Evolutionary conservation across 164 flowering plant species (phyloP), one percentile per base, ranked within the genome.

Genomic region (Dillenia suffruticosa): DNA sequence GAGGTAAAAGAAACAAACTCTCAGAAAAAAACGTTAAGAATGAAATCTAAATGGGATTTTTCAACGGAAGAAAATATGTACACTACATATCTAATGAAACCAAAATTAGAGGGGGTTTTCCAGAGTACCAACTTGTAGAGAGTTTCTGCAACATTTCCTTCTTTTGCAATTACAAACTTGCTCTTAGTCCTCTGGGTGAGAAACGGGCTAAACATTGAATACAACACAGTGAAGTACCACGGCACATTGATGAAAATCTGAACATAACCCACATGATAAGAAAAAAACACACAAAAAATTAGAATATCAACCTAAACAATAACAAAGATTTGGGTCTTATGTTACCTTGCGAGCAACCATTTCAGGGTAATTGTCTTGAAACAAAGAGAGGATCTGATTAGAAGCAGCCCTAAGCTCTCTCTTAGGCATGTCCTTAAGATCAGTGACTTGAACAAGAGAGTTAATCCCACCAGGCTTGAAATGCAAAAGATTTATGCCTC

Each of bases 291-390:
- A 24, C 10, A 58, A 58, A 32, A 43, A 54, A 63, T 47, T 11
- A 14, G 24, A 46, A 59, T n/a, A 46, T n/a, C n/a, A 58, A 62
- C 45, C 19, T 19, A 32, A 32, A 51, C 16, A 54, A 32, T 22
- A 1, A 67, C 19, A 44, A 49, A 49, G 13, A 40, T 5, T 32
- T 32, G 40, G 40, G 7, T 32, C 40, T 32, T 5, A 32, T 32
- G 22, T 52, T 58, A 93, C 98, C 96, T 93, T 89, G 4, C 85
- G 77, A 61, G 97, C 99, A 2, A 95, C 99, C 89, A 95, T 73
- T 72, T 95, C 99, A 32, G 99, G 99, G 63, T 95, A 95, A 72
- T 95, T 95, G 55, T 95, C 99, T 57, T 95, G 99, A 57, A 95
- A 92, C 46, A 95, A 77, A 44, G 94, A 84, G 3, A 95, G 76